Conservation (phyloP, 2,329 filamentous ascomycete species). For the Sporothrix euskadiensis region DNA sequence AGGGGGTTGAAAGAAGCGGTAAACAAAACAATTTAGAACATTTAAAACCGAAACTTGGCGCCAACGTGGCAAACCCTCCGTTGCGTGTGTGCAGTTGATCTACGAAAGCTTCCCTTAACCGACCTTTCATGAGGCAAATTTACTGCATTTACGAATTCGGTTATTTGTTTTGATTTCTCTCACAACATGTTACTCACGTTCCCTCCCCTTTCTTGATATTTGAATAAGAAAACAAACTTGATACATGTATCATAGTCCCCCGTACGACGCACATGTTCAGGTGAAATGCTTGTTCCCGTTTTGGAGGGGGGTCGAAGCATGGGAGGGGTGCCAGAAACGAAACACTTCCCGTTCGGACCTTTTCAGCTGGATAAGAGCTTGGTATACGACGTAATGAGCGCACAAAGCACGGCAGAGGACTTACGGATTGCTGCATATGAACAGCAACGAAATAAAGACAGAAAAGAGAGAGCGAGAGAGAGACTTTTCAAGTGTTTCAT, state of each 20-base stretch:
- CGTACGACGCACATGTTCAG: background rate
- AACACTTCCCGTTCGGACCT: background rate
- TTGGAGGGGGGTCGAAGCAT: background rate
- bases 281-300: background rate
- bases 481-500: conserved; percentile 16
- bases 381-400: background rate
- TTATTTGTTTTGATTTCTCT: background rate
- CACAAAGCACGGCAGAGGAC: background rate
- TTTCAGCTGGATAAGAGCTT: background rate
- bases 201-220: background rate
- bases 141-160: background rate
- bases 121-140: background rate
- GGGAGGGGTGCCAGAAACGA: background rate
- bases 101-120: background rate
- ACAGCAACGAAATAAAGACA: background rate
- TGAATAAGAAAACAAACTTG: background rate
- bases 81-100: background rate
- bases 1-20: conserved; percentile 14
- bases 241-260: conserved; percentile 6
- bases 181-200: background rate
- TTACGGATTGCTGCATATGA: conserved; percentile 13
- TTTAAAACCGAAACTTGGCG: background rate
- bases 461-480: background rate
- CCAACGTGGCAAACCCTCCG: background rate
- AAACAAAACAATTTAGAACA: conserved; percentile 2